Percentiles rank a stretch among this genome's conserved stretches.
Evolutionary conservation across 164 flowering plant genomes (phyloP).

Genomic region (Dillenia suffruticosa): DNA sequence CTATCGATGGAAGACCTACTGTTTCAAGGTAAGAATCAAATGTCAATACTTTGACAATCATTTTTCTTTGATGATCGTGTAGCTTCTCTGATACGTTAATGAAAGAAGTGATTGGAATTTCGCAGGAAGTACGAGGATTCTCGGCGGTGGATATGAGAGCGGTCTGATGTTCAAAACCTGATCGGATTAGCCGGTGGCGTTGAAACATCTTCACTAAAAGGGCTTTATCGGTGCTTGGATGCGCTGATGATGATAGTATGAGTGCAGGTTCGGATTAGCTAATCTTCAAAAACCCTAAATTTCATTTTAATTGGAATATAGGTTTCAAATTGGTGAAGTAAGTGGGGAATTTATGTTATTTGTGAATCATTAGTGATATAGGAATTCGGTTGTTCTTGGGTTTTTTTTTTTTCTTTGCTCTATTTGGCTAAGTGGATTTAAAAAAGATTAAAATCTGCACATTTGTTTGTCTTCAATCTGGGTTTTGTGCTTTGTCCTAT

Average conservation of each 20-base stretch:
- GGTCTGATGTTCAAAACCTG: slow-evolving; percentile 62
- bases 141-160: slow-evolving; percentile 16
- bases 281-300: neutral
- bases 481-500: no score
- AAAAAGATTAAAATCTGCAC: no score
- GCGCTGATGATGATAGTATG: slow-evolving; percentile 19
- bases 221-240: slow-evolving; percentile 54
- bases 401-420: no score
- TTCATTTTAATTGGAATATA: neutral
- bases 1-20: slow-evolving; percentile 74
- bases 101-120: slow-evolving; percentile 2
- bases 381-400: no score
- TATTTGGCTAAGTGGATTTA: no score
- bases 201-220: slow-evolving; percentile 57
- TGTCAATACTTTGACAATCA: neutral
- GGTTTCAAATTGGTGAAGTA: neutral
- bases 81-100: neutral
- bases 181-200: slow-evolving; percentile 49
- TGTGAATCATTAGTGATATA: no score
- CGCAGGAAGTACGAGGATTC: slow-evolving; percentile 23
- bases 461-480: no score
- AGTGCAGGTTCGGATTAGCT: neutral
- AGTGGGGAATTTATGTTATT: no score
- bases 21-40: slow-evolving; percentile 38
- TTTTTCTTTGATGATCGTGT: neutral